These are phyloP conservation scores for Agrocybe pediades DNA, from an alignment of 768 basidiomycete genomes.

Conservation along the genomic window DNA sequence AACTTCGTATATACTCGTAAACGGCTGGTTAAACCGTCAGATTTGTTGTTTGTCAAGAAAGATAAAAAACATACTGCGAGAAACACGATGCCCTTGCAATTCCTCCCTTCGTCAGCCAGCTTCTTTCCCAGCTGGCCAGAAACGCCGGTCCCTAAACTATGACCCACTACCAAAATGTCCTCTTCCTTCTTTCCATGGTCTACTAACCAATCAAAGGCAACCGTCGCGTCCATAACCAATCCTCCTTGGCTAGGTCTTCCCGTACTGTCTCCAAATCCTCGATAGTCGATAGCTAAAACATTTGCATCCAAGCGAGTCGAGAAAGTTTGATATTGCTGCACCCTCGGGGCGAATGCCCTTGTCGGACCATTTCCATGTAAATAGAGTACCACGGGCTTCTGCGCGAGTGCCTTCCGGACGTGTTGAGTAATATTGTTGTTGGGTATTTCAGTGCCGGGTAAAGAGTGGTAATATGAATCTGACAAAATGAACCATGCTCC, in stretches of 20 bases:
- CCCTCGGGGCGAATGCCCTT: constrained; percentile 64
- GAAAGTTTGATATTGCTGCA: constrained; percentile 69
- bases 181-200: constrained; percentile 54
- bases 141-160: constrained; percentile 89
- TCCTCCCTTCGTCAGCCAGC: constrained; percentile 43
- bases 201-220: constrained; percentile 81
- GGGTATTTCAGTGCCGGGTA: constrained; percentile 34
- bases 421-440: constrained; percentile 36
- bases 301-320: constrained; percentile 69
- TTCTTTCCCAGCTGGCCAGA: constrained; percentile 49
- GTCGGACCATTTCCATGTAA: constrained; percentile 90
- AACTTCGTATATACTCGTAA: constrained; percentile 61
- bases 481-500: constrained; percentile 89
- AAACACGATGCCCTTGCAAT: constrained; percentile 49
- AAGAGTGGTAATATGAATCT: constrained; percentile 58
- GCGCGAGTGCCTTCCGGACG: constrained; percentile 57
- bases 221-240: constrained; percentile 67
- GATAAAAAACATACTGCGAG: constrained; percentile 37
- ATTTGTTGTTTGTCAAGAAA: not conserved
- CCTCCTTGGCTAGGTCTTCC: constrained; percentile 79
- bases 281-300: constrained; percentile 87
- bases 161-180: constrained; percentile 77
- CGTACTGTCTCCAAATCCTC: constrained; percentile 88
- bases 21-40: constrained; percentile 38
- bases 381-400: constrained; percentile 77